These are phyloP conservation scores for Amauroascus niger DNA, from an alignment of 2,329 filamentous ascomycete genomes.

Conservation along the genomic window DNA sequence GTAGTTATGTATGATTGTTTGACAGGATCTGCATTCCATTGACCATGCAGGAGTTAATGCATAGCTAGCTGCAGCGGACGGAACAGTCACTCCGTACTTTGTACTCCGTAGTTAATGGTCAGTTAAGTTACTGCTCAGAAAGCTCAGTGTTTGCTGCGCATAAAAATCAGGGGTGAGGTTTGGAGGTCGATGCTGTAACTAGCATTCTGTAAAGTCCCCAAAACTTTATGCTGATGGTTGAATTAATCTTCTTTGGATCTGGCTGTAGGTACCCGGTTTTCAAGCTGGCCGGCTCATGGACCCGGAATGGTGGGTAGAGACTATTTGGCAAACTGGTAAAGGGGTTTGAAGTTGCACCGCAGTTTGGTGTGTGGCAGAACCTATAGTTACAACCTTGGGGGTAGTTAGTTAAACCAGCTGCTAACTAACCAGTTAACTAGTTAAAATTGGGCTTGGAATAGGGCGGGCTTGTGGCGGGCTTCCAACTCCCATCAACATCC, in stretches of 20 bases:
- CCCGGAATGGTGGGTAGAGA: background rate
- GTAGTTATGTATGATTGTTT: background rate
- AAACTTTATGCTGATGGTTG: background rate
- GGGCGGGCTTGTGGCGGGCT: background rate
- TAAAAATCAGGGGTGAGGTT: background rate
- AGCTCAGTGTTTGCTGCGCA: slow-evolving; percentile 3
- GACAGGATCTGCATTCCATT: slow-evolving; percentile 10
- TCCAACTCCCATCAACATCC: background rate
- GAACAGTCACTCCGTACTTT: background rate
- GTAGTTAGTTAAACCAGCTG: too few species aligned
- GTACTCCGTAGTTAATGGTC: too few species aligned
- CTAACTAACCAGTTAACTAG: too few species aligned
- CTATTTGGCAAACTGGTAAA: slow-evolving; percentile 2
- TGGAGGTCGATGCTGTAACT: too few species aligned
- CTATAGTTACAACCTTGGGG: too few species aligned
- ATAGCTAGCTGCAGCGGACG: background rate
- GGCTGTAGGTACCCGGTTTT: slow-evolving; percentile 9
- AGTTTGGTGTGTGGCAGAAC: slow-evolving; percentile 6
- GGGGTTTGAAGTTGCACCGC: slow-evolving; percentile 5
- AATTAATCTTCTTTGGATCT: background rate
- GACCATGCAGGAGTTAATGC: slow-evolving; percentile 7
- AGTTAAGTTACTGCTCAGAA: background rate
- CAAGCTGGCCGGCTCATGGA: background rate
- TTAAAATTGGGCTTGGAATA: background rate
- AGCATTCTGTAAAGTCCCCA: too few species aligned